These are phyloP conservation scores for Coprinopsis cinerea DNA, from an alignment of 768 basidiomycete species.

Conservation along the genomic window DNA sequence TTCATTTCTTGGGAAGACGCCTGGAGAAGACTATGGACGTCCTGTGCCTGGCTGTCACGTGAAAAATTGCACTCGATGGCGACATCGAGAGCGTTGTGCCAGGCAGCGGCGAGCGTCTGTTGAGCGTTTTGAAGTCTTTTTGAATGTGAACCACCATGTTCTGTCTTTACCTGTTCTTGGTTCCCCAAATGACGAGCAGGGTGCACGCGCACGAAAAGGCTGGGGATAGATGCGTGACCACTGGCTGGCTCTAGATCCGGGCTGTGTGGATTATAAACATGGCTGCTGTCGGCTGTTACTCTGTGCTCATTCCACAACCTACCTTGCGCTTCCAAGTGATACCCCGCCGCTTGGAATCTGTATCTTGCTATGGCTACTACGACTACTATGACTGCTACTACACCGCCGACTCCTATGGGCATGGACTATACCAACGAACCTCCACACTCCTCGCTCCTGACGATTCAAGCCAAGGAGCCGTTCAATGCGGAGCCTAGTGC, in stretches of 20 bases:
- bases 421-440: conserved; percentile 49
- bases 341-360: neutral
- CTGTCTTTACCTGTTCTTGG: no score
- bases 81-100: conserved; percentile 5
- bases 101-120: neutral
- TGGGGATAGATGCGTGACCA: no score
- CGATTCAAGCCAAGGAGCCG: conserved; percentile 42
- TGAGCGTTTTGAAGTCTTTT: neutral
- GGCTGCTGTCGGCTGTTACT: no score
- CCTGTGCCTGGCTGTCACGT: no score
- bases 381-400: no score
- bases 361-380: conserved; percentile 10
- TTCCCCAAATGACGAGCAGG: no score
- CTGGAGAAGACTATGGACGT: neutral
- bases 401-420: no score
- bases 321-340: no score
- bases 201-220: no score
- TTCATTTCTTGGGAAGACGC: no score
- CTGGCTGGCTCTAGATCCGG: no score
- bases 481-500: conserved; percentile 68
- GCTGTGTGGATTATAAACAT: neutral
- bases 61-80: conserved; percentile 11
- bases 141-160: neutral
- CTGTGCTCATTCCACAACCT: no score
- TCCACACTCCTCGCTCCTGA: conserved; percentile 39